Percentiles rank a stretch among this genome's conserved stretches.
These are phyloP conservation scores for Piloderma croceum DNA, from an alignment of 768 basidiomycete genomes.

Conservation along the genomic window DNA sequence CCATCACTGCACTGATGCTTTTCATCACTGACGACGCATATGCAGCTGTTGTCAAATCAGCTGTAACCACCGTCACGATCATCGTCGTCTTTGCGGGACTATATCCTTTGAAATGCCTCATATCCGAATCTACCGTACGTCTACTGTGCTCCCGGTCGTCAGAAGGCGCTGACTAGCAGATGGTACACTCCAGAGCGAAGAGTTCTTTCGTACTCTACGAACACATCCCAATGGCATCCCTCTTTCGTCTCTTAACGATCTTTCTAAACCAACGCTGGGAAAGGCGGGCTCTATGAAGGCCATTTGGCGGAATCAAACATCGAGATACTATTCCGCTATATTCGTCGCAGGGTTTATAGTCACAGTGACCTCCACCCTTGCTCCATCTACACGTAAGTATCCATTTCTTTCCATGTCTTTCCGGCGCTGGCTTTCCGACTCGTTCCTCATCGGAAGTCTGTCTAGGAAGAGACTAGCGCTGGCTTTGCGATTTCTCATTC, in stretches of 20 bases:
- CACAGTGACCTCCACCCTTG: slow-evolving; percentile 15
- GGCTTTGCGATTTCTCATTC: too few species aligned
- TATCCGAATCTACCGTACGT: slow-evolving; percentile 16
- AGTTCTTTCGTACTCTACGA: slow-evolving; percentile 21
- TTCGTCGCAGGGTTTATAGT: slow-evolving; percentile 15
- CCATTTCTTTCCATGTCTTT: neutral
- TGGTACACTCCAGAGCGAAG: slow-evolving; percentile 6
- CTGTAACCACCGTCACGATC: slow-evolving; percentile 23
- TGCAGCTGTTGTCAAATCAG: slow-evolving; percentile 22
- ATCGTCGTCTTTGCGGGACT: slow-evolving; percentile 25
- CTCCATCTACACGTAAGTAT: slow-evolving; percentile 22
- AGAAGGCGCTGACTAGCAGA: neutral
- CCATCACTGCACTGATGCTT: slow-evolving; percentile 12
- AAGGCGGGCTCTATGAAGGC: slow-evolving; percentile 9
- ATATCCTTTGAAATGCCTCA: slow-evolving; percentile 14
- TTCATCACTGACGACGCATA: neutral
- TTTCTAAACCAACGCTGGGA: slow-evolving; percentile 21
- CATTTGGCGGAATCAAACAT: slow-evolving; percentile 15
- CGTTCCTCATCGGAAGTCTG: too few species aligned
- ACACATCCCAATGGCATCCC: slow-evolving; percentile 16
- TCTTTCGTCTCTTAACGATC: slow-evolving; percentile 16
- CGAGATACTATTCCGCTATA: slow-evolving; percentile 18
- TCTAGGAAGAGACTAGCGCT: too few species aligned
- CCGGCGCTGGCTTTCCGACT: too few species aligned
- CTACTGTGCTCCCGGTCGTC: too few species aligned